These are phyloP conservation scores for Teratosphaeria epicoccoides DNA, from an alignment of 2,329 filamentous ascomycete genomes.

Conservation along the genomic window DNA sequence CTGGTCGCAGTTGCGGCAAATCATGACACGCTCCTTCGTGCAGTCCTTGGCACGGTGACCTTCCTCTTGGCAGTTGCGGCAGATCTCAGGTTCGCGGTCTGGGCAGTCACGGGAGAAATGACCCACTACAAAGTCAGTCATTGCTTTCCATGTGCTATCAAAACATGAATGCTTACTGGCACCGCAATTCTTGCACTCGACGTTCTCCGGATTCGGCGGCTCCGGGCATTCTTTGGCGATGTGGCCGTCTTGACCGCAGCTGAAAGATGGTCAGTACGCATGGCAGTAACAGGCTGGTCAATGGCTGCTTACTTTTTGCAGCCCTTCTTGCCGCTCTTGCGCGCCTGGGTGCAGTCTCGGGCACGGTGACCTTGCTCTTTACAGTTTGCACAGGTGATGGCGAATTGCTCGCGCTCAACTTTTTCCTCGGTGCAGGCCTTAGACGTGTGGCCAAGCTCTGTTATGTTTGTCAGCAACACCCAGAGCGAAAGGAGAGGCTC, in stretches of 20 bases:
- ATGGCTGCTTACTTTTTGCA: constrained; percentile 39
- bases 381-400: constrained; percentile 43
- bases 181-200: constrained; percentile 26
- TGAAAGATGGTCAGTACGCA: constrained; percentile 1
- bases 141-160: not conserved
- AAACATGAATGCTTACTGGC: constrained; percentile 22
- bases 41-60: constrained; percentile 25
- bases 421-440: constrained; percentile 41
- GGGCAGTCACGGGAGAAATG: constrained; percentile 29
- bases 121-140: constrained; percentile 12
- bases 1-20: constrained; percentile 27
- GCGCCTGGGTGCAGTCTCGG: constrained; percentile 52
- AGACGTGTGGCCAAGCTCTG: constrained; percentile 39
- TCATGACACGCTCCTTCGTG: constrained; percentile 24
- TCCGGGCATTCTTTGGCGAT: constrained; percentile 31
- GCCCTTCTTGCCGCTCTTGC: constrained; percentile 5
- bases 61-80: constrained; percentile 27
- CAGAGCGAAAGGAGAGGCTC: not conserved
- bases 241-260: constrained; percentile 34
- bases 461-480: not conserved
- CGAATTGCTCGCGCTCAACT: constrained; percentile 28
- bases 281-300: not conserved
- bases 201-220: constrained; percentile 25
- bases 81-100: constrained; percentile 17
- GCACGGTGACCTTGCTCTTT: constrained; percentile 44